Evolutionary conservation across 2,329 filamentous ascomycete genomes (phyloP).

Genomic region (Diaporthe citrichinensis): DNA sequence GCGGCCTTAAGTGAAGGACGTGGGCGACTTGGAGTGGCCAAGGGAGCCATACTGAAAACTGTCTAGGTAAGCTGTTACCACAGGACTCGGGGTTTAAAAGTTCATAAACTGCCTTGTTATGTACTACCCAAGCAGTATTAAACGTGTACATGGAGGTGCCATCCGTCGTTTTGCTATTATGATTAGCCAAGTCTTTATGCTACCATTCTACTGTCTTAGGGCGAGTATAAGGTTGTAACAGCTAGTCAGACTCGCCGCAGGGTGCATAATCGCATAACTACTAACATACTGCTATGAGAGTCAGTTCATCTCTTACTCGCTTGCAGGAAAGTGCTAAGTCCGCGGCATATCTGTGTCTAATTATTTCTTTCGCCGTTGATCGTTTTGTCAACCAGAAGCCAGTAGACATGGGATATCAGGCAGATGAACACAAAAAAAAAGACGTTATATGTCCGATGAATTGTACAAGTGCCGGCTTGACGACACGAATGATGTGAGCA

Average conservation of each 20-base stretch:
- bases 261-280: neutral
- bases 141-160: neutral
- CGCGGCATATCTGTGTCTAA: neutral
- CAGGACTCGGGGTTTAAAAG: too few species aligned
- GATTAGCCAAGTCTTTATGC: neutral
- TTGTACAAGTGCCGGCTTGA: neutral
- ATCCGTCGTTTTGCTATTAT: neutral
- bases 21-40: neutral
- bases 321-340: neutral
- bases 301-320: constrained; percentile 1
- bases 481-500: neutral
- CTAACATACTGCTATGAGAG: neutral
- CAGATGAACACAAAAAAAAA: neutral
- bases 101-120: neutral
- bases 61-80: neutral
- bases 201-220: neutral
- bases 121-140: neutral
- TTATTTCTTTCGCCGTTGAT: neutral
- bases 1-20: neutral
- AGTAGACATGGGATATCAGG: neutral
- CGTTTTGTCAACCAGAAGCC: neutral
- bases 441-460: neutral
- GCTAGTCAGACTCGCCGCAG: neutral
- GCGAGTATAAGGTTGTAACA: neutral
- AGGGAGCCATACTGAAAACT: neutral